A percentile compares a stretch with the other conserved stretches of the same genome.
Evolutionary conservation across 805 yeast species (phyloP).

Genomic region (Wickerhamiella qilinensis): DNA sequence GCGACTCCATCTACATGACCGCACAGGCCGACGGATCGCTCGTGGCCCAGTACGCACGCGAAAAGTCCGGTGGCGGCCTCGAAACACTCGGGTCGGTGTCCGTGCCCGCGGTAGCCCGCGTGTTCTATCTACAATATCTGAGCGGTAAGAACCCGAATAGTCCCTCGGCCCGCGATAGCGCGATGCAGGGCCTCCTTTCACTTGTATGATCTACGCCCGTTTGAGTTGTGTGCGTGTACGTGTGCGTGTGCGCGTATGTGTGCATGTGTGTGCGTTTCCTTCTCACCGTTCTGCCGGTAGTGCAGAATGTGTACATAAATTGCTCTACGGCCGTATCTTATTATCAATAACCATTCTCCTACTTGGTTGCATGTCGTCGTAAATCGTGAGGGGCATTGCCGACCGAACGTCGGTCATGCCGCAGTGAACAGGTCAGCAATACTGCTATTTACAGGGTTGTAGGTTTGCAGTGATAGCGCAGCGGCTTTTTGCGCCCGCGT

Average conservation of each 20-base stretch:
- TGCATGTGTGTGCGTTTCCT: no score
- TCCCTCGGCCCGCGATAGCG: constrained; percentile 26
- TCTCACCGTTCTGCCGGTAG: no score
- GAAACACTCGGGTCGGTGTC: constrained; percentile 40
- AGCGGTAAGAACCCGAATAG: constrained; percentile 53
- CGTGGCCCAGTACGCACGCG: constrained; percentile 26
- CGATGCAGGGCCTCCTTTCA: constrained; percentile 8
- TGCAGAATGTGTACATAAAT: no score
- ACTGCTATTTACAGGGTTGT: constrained; percentile 18
- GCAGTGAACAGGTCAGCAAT: constrained; percentile 8
- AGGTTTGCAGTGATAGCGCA: constrained; percentile 19
- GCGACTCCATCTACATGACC: constrained; percentile 49
- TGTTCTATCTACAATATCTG: constrained; percentile 62
- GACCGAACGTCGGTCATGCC: no score
- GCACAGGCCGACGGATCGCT: constrained; percentile 33
- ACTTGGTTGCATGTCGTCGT: no score
- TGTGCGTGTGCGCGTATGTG: no score
- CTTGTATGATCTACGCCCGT: not conserved
- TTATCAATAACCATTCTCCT: no score
- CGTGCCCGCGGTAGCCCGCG: constrained; percentile 45
- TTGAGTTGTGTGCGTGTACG: no score
- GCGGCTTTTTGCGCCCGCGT: constrained; percentile 25
- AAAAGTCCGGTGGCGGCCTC: constrained; percentile 15
- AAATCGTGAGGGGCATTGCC: no score
- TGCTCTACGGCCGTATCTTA: no score